A percentile compares a stretch with the other conserved stretches of the same genome.
Evolutionary conservation across 345 rosid genomes (phyloP).

Genomic region (Excoecaria cochinchinensis): DNA sequence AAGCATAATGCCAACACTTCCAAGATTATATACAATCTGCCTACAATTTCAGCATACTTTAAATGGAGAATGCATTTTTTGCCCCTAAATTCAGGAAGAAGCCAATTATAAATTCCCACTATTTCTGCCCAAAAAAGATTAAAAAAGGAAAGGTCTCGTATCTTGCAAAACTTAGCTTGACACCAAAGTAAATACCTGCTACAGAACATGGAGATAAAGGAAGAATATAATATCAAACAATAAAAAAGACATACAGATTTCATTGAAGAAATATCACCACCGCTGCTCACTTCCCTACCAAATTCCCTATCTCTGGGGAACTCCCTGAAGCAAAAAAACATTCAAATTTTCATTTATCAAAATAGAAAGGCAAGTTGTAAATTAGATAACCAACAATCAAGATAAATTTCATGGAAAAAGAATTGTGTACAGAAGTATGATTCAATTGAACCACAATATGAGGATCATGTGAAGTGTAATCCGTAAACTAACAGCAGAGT

Average conservation of each 20-base stretch:
- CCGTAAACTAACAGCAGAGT: not conserved
- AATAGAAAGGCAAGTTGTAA: not conserved
- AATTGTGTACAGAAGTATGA: not conserved
- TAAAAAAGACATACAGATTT: slow-evolving; percentile 56
- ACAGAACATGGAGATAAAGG: not conserved
- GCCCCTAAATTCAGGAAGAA: not conserved
- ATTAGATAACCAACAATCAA: not conserved
- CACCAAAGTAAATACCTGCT: not conserved
- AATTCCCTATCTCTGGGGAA: slow-evolving; percentile 67
- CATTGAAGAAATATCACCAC: slow-evolving; percentile 40
- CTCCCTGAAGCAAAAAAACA: slow-evolving; percentile 46
- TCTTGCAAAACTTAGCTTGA: slow-evolving; percentile 4
- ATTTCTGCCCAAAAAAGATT: not conserved
- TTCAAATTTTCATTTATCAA: not conserved
- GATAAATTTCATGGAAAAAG: not conserved
- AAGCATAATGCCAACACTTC: not conserved
- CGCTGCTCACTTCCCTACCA: slow-evolving; percentile 64
- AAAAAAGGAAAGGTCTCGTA: not conserved
- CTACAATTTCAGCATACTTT: not conserved
- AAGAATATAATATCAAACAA: slow-evolving; percentile 16
- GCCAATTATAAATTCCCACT: not conserved
- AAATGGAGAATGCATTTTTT: not conserved
- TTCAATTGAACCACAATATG: not conserved
- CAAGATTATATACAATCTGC: not conserved
- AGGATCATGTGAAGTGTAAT: not conserved